Base-by-base conservation (phyloP, 2,329 filamentous ascomycete species). In the Aspergillus intermedius region DNA sequence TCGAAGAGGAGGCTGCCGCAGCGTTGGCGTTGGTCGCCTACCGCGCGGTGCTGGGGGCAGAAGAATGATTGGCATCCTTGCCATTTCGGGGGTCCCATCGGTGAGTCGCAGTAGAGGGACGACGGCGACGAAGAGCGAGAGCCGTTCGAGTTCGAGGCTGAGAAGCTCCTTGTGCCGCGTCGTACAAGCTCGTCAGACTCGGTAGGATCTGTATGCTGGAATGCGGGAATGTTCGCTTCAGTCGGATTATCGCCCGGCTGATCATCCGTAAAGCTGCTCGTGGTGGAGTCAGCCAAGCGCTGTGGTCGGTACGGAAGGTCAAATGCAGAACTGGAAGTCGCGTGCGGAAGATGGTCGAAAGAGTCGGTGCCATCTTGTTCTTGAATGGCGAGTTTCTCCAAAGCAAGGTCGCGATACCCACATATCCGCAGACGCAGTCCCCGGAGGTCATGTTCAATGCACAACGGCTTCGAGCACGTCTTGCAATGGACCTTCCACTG, bases 401-500 rank as follows among this genome's bases (percentile, higher is more conserved):
- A 64, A 23, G 71, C 67, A 49, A 82, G 70, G 45, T 81, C 78
- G 54, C 76, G 69, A 55, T 75, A 81, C 15, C 79, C 79, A 57
- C 79, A 82, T 44, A 80, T 79, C 34, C 78, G 70, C 23, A 80
- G 68, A 46, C 78, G 77, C 17, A 80, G 67, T 12, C 74, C 77
- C 22, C 78, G 74, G 41, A 82, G 74, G 54, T 82, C 79, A 59
- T 82, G 79, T 55, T 81, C 78, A 55, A 80, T 79, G 62, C 79
- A 82, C 22, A 82, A 65, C 2, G 78, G 73, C 47, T 72, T 77
- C 37, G 77, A 77, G 65, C 79, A 82, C 40, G 69, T 73, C 56
- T 77, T 76, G 61, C 79, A 82, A 35, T 76, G 72, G n/a, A 81
- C 73, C 56, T 79, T 80, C 79, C 79, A 82, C 43, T 76, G 72